Conservation (phyloP, 768 basidiomycete species). For the Thelephora ganbajun region DNA sequence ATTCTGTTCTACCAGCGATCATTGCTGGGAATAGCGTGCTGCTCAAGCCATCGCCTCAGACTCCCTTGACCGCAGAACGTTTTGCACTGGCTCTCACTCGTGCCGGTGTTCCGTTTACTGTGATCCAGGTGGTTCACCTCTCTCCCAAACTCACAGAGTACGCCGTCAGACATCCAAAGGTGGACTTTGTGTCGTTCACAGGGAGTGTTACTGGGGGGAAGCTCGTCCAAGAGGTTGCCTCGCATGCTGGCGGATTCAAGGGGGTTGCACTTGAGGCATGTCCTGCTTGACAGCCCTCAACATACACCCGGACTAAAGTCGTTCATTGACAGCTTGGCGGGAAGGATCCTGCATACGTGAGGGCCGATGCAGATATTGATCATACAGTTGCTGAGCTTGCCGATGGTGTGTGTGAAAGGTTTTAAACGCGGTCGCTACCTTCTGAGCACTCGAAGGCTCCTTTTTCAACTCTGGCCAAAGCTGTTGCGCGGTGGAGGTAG, state of each 20-base stretch:
- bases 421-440: background rate
- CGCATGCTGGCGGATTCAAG: constrained; percentile 57
- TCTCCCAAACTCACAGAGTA: constrained; percentile 44
- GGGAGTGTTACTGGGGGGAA: constrained; percentile 74
- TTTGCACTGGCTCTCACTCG: constrained; percentile 51
- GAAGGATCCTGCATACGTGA: constrained; percentile 95
- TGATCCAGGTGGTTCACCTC: constrained; percentile 68
- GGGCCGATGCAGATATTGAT: constrained; percentile 70
- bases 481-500: constrained; percentile 84
- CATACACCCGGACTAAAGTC: background rate
- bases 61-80: constrained; percentile 77
- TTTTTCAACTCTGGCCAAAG: constrained; percentile 98
- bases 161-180: constrained; percentile 46
- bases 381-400: constrained; percentile 80
- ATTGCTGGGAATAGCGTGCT: constrained; percentile 84
- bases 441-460: constrained; percentile 36
- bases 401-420: constrained; percentile 46
- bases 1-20: constrained; percentile 84
- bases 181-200: constrained; percentile 85
- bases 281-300: background rate
- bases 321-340: constrained; percentile 61
- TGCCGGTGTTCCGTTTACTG: constrained; percentile 66
- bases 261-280: constrained; percentile 74
- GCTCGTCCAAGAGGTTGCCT: constrained; percentile 60
- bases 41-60: constrained; percentile 94